Evolutionary conservation across 129 eudicot species (phyloP).

Genomic region (Pseudognaphalium luteoalbum): DNA sequence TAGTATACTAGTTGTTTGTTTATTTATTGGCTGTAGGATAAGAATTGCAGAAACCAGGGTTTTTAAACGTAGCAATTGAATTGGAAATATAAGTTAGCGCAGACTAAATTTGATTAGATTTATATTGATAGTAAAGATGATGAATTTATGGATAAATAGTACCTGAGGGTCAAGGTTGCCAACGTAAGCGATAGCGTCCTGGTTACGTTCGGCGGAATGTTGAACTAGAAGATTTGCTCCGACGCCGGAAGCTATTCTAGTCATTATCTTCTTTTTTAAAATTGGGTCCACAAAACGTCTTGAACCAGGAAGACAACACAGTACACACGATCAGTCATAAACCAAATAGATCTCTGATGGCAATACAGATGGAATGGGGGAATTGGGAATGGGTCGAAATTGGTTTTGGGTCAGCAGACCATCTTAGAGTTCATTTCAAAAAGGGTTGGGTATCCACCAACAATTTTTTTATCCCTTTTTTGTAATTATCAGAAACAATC

Average conservation of each 20-base stretch:
- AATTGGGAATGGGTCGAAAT: too few relatives aligned
- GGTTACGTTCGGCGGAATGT: constrained; percentile 98
- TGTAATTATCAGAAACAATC: too few relatives aligned
- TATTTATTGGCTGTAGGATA: too few relatives aligned
- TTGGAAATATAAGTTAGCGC: not conserved
- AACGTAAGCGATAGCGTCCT: constrained; percentile 98
- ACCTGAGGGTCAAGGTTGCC: constrained; percentile 95
- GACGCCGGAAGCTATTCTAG: constrained; percentile 91
- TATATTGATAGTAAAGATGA: constrained; percentile 4
- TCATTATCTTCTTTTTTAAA: constrained; percentile 53
- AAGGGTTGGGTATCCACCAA: too few relatives aligned
- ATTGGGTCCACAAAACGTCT: not conserved
- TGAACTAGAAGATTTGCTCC: constrained; percentile 95
- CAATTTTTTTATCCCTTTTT: too few relatives aligned
- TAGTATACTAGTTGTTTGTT: not conserved
- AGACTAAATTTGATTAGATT: not conserved
- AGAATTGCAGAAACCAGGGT: not conserved
- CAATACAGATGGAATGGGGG: too few relatives aligned
- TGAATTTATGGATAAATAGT: not conserved
- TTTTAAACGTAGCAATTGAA: not conserved
- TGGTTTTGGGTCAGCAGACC: too few relatives aligned
- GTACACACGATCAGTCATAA: too few relatives aligned
- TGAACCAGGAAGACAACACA: not conserved
- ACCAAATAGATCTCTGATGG: too few relatives aligned
- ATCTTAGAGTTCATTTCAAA: too few relatives aligned